Evolutionary conservation across 768 basidiomycete genomes (phyloP).

Genomic region (Hericium coralloides): DNA sequence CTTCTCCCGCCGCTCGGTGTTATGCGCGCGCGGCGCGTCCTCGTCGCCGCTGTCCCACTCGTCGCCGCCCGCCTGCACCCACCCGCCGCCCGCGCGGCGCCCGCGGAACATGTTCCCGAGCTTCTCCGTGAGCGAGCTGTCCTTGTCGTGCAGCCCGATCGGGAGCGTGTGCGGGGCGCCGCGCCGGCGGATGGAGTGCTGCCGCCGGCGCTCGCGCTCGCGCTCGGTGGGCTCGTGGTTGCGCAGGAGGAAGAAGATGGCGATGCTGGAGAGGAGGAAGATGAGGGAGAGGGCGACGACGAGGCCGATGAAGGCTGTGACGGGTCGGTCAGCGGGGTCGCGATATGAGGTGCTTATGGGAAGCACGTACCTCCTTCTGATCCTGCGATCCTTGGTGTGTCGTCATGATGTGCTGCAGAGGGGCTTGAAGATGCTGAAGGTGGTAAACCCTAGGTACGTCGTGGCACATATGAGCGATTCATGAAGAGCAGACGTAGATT

Average conservation of each 20-base stretch:
- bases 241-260: slow-evolving; percentile 48
- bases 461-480: no score
- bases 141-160: slow-evolving; percentile 7
- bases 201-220: slow-evolving; percentile 25
- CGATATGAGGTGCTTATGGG: no score
- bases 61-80: slow-evolving; percentile 8
- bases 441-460: no score
- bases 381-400: slow-evolving; percentile 8
- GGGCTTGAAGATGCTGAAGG: background rate
- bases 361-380: slow-evolving; percentile 9
- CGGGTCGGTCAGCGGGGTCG: no score
- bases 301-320: slow-evolving; percentile 42
- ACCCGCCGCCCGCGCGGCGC: slow-evolving; percentile 6
- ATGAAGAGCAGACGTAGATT: no score
- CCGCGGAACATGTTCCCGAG: slow-evolving; percentile 12
- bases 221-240: slow-evolving; percentile 35
- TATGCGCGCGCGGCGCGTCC: background rate
- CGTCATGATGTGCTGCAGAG: background rate
- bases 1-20: background rate
- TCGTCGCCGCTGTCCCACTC: slow-evolving; percentile 13
- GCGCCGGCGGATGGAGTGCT: slow-evolving; percentile 7
- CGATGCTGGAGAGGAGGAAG: slow-evolving; percentile 43
- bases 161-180: slow-evolving; percentile 9
- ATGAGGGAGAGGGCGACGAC: slow-evolving; percentile 46
- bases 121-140: slow-evolving; percentile 10